A percentile compares a stretch with the other conserved stretches of the same genome.
Evolutionary conservation across 2,329 filamentous ascomycete species (phyloP).

Genomic region (Fusarium udum): DNA sequence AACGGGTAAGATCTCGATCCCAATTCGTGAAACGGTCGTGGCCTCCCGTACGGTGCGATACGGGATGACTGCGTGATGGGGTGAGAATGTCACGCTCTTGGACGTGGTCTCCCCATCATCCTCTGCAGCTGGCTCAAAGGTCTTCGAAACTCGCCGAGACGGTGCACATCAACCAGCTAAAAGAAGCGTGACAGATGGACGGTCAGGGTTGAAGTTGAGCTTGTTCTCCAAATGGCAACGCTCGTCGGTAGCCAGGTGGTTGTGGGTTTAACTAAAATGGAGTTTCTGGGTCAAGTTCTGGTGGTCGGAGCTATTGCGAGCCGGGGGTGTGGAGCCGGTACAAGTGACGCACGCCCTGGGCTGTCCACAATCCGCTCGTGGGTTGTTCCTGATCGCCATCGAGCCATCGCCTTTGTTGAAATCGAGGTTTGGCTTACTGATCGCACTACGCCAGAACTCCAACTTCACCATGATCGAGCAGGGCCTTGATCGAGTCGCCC

Average conservation of each 20-base stretch:
- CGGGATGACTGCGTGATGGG: slow-evolving; percentile 8
- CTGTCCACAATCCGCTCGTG: slow-evolving; percentile 13
- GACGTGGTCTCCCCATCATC: slow-evolving; percentile 21
- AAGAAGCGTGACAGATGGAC: slow-evolving; percentile 28
- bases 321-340: slow-evolving; percentile 26
- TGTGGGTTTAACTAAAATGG: slow-evolving; percentile 31
- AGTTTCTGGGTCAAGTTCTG: slow-evolving; percentile 28
- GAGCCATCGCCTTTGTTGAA: slow-evolving; percentile 41
- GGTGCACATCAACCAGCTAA: slow-evolving; percentile 16
- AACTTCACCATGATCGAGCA: slow-evolving; percentile 31
- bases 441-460: slow-evolving; percentile 37
- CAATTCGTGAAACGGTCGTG: slow-evolving; percentile 34
- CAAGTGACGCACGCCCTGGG: slow-evolving; percentile 24
- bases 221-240: slow-evolving; percentile 32
- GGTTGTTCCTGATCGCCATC: slow-evolving; percentile 42
- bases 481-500: slow-evolving; percentile 15
- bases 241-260: slow-evolving; percentile 31
- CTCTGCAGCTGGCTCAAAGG: slow-evolving; percentile 6
- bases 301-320: slow-evolving; percentile 22
- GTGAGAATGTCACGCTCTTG: slow-evolving; percentile 30
- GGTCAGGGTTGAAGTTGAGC: slow-evolving; percentile 31
- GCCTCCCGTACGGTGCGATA: slow-evolving; percentile 3
- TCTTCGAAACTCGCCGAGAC: slow-evolving; percentile 31
- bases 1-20: slow-evolving; percentile 44
- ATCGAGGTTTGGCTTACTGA: slow-evolving; percentile 47